These are phyloP conservation scores for Skeletonema tropicum DNA, from an alignment of 108 stramenopile genomes.

Conservation along the genomic window DNA sequence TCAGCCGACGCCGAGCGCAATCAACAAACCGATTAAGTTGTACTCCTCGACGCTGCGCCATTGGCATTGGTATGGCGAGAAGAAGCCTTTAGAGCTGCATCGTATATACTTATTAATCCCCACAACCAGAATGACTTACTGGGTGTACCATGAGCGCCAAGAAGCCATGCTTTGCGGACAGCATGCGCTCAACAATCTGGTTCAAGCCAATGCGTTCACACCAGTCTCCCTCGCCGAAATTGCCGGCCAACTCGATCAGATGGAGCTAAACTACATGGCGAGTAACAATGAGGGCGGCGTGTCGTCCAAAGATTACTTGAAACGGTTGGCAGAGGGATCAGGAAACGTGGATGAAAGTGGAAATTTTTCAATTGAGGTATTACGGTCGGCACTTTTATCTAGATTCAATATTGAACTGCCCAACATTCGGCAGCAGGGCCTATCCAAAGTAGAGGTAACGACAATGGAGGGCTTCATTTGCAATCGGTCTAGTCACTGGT, in stretches of 20 bases:
- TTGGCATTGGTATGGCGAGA: too few relatives aligned
- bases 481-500: constrained; percentile 83
- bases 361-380: constrained; percentile 86
- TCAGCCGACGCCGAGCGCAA: too few relatives aligned
- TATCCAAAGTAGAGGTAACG: constrained; percentile 58
- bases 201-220: constrained; percentile 71
- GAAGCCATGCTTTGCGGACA: constrained; percentile 88
- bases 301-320: constrained; percentile 71
- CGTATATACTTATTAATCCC: too few relatives aligned
- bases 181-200: constrained; percentile 91
- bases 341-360: constrained; percentile 82
- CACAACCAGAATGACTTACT: constrained; percentile 34
- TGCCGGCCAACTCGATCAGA: constrained; percentile 80
- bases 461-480: constrained; percentile 79
- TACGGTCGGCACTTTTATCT: constrained; percentile 63
- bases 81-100: too few relatives aligned
- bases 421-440: constrained; percentile 55
- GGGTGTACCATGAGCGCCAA: constrained; percentile 93
- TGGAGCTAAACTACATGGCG: constrained; percentile 84
- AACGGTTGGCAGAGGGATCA: constrained; percentile 69
- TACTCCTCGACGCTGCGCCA: too few relatives aligned
- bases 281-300: constrained; percentile 75
- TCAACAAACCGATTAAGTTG: too few relatives aligned
- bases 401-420: constrained; percentile 53
- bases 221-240: constrained; percentile 75